A percentile compares a stretch with the other conserved stretches of the same genome.
Evolutionary conservation across 2,329 filamentous ascomycete species (phyloP).

Genomic region (Tolypocladium nubicola): DNA sequence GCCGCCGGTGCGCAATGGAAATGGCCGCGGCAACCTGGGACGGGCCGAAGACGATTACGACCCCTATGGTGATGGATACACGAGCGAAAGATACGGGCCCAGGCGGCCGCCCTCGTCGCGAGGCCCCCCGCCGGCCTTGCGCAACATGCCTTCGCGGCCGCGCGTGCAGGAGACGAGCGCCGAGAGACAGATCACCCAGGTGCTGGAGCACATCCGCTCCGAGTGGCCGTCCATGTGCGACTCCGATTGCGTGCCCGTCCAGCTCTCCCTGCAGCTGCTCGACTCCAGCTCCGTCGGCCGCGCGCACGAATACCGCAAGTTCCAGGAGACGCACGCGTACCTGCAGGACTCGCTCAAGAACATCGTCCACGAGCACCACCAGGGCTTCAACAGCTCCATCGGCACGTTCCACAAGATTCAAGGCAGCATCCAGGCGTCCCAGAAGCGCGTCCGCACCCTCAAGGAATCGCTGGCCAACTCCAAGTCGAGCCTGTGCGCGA

Average conservation of each 20-base stretch:
- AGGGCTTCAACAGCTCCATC: slow-evolving; percentile 98
- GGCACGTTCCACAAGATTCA: slow-evolving; percentile 99
- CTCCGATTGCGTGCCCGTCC: slow-evolving; percentile 82
- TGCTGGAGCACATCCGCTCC: slow-evolving; percentile 72
- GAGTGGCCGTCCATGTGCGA: slow-evolving; percentile 92
- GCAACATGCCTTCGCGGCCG: slow-evolving; percentile 23
- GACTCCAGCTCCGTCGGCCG: slow-evolving; percentile 89
- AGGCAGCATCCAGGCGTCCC: slow-evolving; percentile 78
- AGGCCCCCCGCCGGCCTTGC: slow-evolving; percentile 17
- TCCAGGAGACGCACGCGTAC: slow-evolving; percentile 72
- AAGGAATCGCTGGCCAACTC: slow-evolving; percentile 75
- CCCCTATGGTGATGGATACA: slow-evolving; percentile 29
- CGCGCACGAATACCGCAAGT: slow-evolving; percentile 78
- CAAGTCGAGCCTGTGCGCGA: slow-evolving; percentile 70
- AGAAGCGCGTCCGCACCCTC: slow-evolving; percentile 71
- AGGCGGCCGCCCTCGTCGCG: slow-evolving; percentile 21
- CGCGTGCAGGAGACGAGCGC: slow-evolving; percentile 35
- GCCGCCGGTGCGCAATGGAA: slow-evolving; percentile 22
- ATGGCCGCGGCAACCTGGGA: slow-evolving; percentile 32
- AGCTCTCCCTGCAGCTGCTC: slow-evolving; percentile 88
- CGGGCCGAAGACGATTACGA: slow-evolving; percentile 37
- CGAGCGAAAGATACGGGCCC: slow-evolving; percentile 30
- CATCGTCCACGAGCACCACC: slow-evolving; percentile 97
- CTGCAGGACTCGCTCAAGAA: slow-evolving; percentile 88
- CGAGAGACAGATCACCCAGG: slow-evolving; percentile 46